Conservation (phyloP, 345 rosid genomes). For the Acer saccharum region DNA sequence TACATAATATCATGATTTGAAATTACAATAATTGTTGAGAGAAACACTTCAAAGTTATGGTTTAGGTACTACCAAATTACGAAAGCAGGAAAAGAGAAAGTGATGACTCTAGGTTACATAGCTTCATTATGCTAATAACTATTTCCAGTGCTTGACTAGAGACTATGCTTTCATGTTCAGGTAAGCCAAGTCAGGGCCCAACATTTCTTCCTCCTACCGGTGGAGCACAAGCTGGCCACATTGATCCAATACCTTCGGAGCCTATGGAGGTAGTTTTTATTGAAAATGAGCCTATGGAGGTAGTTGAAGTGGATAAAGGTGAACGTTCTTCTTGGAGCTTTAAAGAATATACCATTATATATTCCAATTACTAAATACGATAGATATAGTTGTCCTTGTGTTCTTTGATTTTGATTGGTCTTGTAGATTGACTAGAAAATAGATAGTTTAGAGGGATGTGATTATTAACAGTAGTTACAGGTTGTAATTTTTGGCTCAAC, state of each 20-base stretch:
- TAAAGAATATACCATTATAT: not conserved
- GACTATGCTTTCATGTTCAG: slow-evolving; percentile 12
- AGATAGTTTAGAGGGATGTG: not conserved
- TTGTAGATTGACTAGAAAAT: not conserved
- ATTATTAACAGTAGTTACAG: not conserved
- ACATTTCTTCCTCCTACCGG: not conserved
- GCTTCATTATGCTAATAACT: not conserved
- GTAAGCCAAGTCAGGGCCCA: slow-evolving; percentile 18
- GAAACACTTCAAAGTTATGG: not conserved
- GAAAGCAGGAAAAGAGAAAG: not conserved
- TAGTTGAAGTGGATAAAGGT: slow-evolving; percentile 23
- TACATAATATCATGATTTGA: not conserved
- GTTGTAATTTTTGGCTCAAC: not conserved
- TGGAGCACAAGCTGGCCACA: slow-evolving; percentile 15
- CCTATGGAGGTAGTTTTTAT: not conserved
- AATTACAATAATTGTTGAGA: not conserved
- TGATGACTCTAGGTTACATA: not conserved
- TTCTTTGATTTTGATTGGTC: not conserved
- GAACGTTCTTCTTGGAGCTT: slow-evolving; percentile 11
- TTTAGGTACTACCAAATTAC: not conserved
- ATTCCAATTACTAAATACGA: not conserved
- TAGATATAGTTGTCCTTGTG: not conserved
- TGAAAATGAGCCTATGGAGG: not conserved
- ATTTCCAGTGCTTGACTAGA: not conserved
- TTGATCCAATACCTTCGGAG: not conserved